A percentile compares a stretch with the other conserved stretches of the same genome.
Evolutionary conservation across 768 basidiomycete genomes (phyloP).

Genomic region (Paxillus ammoniavirescens): DNA sequence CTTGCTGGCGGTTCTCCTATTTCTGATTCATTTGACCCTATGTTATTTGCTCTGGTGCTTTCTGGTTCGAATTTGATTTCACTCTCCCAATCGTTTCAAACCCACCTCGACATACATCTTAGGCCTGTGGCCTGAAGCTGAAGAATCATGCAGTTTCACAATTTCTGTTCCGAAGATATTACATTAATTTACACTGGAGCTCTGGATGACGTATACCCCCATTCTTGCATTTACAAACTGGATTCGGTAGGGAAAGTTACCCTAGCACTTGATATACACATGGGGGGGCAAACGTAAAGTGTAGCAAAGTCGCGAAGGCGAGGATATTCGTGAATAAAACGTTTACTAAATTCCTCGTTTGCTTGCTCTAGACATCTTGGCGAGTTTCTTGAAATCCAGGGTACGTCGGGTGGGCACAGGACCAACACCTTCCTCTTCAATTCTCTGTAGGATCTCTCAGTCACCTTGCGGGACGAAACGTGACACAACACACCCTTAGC

Average conservation of each 20-base stretch:
- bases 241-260: not conserved
- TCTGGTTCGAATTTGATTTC: constrained; percentile 11
- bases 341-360: not conserved
- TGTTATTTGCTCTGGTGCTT: constrained; percentile 20
- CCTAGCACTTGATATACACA: not conserved
- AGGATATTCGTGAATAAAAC: not conserved
- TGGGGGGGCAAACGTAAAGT: constrained; percentile 2
- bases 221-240: constrained; percentile 4
- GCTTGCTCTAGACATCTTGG: constrained; percentile 11
- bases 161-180: constrained; percentile 8
- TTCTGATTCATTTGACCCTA: not conserved
- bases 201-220: constrained; percentile 17
- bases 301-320: not conserved
- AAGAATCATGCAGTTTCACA: constrained; percentile 6
- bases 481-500: constrained; percentile 18
- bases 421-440: constrained; percentile 19
- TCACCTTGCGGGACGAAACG: too few relatives aligned
- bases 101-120: not conserved
- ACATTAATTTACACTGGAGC: constrained; percentile 10
- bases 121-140: not conserved
- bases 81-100: not conserved
- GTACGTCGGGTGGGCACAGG: constrained; percentile 21
- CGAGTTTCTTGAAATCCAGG: constrained; percentile 10
- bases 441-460: constrained; percentile 14
- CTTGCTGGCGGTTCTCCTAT: constrained; percentile 15